Evolutionary conservation across 75 land plant species (phyloP).

Genomic region (Cupressus sempervirens): DNA sequence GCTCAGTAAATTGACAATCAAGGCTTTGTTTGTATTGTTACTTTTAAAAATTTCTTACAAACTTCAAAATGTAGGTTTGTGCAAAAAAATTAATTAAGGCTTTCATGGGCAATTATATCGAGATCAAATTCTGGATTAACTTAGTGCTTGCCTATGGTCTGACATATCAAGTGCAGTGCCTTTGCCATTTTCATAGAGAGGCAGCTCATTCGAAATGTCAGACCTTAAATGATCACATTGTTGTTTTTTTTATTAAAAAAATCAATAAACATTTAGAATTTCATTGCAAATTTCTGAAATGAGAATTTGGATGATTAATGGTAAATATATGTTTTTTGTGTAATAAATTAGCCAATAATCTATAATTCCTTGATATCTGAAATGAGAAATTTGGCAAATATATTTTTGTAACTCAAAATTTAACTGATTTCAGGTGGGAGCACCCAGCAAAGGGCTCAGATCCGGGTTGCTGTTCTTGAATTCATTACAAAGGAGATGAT

Average conservation of each 20-base stretch:
- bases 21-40: not conserved
- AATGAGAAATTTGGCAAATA: not conserved
- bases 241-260: not conserved
- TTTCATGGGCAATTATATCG: not conserved
- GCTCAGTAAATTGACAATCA: not conserved
- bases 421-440: conserved; percentile 12
- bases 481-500: conserved; percentile 35
- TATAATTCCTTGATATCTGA: not conserved
- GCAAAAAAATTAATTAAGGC: not conserved
- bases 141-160: not conserved
- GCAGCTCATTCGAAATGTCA: not conserved
- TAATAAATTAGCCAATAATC: not conserved
- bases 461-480: conserved; percentile 16
- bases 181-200: not conserved
- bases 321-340: no score
- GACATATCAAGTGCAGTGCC: not conserved
- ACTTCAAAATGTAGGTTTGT: not conserved
- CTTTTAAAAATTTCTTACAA: not conserved
- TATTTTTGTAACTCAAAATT: not conserved
- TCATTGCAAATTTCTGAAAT: no score
- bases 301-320: no score
- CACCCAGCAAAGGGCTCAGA: conserved; percentile 15
- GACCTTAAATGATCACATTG: not conserved
- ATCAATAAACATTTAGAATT: no score
- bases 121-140: not conserved